Conservation (phyloP, 306 rosid genomes). For the Hippophae rhamnoides region DNA sequence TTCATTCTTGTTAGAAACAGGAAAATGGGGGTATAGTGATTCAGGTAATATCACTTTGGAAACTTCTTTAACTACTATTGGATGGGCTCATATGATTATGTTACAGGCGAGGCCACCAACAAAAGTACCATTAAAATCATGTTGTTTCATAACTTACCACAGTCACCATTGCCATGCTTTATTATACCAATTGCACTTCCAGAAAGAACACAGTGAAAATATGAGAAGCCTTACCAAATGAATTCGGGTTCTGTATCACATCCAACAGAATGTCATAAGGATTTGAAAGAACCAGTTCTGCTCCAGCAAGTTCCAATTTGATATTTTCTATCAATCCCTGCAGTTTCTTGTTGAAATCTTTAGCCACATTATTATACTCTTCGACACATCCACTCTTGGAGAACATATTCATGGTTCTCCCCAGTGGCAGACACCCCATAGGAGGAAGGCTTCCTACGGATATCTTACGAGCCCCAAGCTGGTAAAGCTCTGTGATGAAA, state of each 20-base stretch:
- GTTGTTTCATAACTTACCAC: background rate
- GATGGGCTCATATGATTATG: no score
- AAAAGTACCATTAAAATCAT: no score
- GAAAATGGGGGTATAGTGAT: no score
- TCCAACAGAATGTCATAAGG: conserved; percentile 29
- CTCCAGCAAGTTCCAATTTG: conserved; percentile 20
- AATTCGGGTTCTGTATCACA: conserved; percentile 31
- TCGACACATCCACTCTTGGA: conserved; percentile 28
- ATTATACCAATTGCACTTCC: background rate
- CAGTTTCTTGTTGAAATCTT: conserved; percentile 38
- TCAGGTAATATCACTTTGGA: no score
- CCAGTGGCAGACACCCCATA: conserved; percentile 59
- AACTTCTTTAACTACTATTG: no score
- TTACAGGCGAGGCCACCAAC: no score
- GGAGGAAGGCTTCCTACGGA: conserved; percentile 44
- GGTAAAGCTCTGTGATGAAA: conserved; percentile 27
- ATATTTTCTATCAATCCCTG: conserved; percentile 19
- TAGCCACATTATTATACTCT: conserved; percentile 30
- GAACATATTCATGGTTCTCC: conserved; percentile 29
- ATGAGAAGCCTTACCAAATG: conserved; percentile 23
- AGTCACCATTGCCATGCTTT: background rate
- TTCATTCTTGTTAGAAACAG: no score
- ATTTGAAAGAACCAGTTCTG: conserved; percentile 28
- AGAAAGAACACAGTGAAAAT: background rate
- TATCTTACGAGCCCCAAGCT: conserved; percentile 39